Percentiles rank a stretch among this genome's conserved stretches.
phyloP scores from a whole-genome alignment of 352 stramenopile genomes.

The Phytophthora tubulina region DNA sequence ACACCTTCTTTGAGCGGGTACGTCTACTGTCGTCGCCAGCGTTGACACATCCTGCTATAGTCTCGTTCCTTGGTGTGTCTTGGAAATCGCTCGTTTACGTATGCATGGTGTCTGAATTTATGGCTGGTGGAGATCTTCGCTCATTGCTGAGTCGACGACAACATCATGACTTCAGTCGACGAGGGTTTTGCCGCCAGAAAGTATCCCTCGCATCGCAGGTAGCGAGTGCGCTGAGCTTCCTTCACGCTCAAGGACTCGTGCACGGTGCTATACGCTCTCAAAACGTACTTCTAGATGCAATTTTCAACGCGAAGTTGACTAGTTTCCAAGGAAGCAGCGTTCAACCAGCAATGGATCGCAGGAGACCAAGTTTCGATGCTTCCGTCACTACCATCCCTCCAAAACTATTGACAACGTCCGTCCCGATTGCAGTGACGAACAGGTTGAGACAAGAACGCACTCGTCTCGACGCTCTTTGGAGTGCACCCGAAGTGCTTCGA shows the following conservation, averaged over 20 bases:
- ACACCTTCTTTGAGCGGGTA: slow-evolving; percentile 60
- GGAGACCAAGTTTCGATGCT: slow-evolving; percentile 22
- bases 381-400: slow-evolving; percentile 9
- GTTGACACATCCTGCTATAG: slow-evolving; percentile 55
- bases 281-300: slow-evolving; percentile 46
- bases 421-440: slow-evolving; percentile 30
- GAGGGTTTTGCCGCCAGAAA: slow-evolving; percentile 55
- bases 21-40: slow-evolving; percentile 47
- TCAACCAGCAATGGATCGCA: slow-evolving; percentile 12
- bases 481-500: slow-evolving; percentile 61
- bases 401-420: slow-evolving; percentile 24
- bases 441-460: slow-evolving; percentile 27
- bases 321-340: slow-evolving; percentile 44
- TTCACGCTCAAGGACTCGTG: slow-evolving; percentile 56
- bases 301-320: slow-evolving; percentile 59
- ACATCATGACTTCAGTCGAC: slow-evolving; percentile 23
- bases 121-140: slow-evolving; percentile 61
- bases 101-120: slow-evolving; percentile 65
- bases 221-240: slow-evolving; percentile 54
- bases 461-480: slow-evolving; percentile 37
- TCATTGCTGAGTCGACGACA: slow-evolving; percentile 49
- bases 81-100: slow-evolving; percentile 62
- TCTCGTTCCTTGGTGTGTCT: slow-evolving; percentile 60
- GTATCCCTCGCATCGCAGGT: slow-evolving; percentile 57
- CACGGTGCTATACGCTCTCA: slow-evolving; percentile 44